phyloP scores from a whole-genome alignment of 495 filamentous ascomycete species.

The Daldinia caldariorum region DNA sequence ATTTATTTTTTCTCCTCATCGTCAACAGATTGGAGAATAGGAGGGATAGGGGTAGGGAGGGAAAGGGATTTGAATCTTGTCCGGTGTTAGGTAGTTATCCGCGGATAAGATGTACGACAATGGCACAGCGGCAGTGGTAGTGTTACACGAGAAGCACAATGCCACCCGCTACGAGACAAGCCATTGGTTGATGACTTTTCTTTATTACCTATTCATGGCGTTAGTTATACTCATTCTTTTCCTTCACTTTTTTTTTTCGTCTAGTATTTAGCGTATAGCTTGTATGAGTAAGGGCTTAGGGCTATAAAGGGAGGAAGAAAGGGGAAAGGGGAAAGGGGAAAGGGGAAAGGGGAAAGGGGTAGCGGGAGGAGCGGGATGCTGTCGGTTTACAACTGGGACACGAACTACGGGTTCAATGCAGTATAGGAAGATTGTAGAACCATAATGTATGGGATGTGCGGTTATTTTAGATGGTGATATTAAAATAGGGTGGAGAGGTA shows the following conservation, averaged over 20 bases:
- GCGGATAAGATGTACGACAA: background rate
- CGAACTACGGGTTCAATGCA: background rate
- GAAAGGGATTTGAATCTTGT: too few species aligned
- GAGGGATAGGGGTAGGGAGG: too few species aligned
- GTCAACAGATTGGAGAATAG: background rate
- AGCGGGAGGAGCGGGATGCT: background rate
- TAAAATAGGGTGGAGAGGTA: background rate
- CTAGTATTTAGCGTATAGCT: background rate
- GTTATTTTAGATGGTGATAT: slow-evolving; percentile 3
- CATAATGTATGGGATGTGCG: background rate
- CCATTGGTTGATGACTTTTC: background rate
- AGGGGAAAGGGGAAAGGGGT: too few species aligned
- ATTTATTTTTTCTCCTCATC: background rate
- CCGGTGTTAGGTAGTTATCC: background rate
- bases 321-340: too few species aligned
- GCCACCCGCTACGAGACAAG: background rate
- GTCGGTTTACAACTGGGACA: background rate
- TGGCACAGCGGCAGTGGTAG: background rate
- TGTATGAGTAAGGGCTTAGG: background rate
- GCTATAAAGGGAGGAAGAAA: background rate
- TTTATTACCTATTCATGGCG: background rate
- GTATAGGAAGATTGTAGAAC: background rate
- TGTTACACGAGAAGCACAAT: background rate
- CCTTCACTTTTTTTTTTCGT: background rate
- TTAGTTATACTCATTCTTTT: background rate